Evolutionary conservation across 352 stramenopile species (phyloP).

Genomic region (Pythium periplocum): DNA sequence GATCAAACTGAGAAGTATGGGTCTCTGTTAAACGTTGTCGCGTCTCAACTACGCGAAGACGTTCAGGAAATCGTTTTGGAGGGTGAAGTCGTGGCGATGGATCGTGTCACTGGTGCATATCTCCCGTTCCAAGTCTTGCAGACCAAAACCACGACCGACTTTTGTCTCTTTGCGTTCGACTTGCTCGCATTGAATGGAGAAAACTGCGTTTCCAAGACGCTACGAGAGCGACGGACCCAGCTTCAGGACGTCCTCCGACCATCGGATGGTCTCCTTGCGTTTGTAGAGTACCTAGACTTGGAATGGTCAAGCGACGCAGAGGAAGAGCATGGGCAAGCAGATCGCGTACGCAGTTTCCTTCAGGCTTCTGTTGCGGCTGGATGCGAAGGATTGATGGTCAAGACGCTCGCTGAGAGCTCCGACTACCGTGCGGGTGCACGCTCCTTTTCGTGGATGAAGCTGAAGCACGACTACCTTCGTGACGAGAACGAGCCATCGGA

Average conservation of each 20-base stretch:
- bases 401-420: constrained; percentile 39
- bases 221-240: constrained; percentile 37
- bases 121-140: constrained; percentile 78
- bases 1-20: constrained; percentile 66
- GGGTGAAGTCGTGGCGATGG: constrained; percentile 69
- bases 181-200: constrained; percentile 47
- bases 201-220: constrained; percentile 16
- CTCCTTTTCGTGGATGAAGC: constrained; percentile 83
- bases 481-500: constrained; percentile 10
- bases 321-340: constrained; percentile 3
- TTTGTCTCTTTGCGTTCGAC: constrained; percentile 80
- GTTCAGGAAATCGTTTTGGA: constrained; percentile 56
- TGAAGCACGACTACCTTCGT: constrained; percentile 79
- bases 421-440: constrained; percentile 62
- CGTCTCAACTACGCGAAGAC: constrained; percentile 19
- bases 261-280: constrained; percentile 42
- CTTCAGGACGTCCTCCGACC: constrained; percentile 31
- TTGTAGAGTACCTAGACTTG: constrained; percentile 58
- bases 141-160: constrained; percentile 61
- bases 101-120: constrained; percentile 39
- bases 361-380: constrained; percentile 43
- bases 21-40: constrained; percentile 41
- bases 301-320: constrained; percentile 5
- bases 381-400: constrained; percentile 82
- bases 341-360: constrained; percentile 31